These are phyloP conservation scores for Ceratocystis destructans DNA, from an alignment of 2,329 filamentous ascomycete species.

Conservation along the genomic window DNA sequence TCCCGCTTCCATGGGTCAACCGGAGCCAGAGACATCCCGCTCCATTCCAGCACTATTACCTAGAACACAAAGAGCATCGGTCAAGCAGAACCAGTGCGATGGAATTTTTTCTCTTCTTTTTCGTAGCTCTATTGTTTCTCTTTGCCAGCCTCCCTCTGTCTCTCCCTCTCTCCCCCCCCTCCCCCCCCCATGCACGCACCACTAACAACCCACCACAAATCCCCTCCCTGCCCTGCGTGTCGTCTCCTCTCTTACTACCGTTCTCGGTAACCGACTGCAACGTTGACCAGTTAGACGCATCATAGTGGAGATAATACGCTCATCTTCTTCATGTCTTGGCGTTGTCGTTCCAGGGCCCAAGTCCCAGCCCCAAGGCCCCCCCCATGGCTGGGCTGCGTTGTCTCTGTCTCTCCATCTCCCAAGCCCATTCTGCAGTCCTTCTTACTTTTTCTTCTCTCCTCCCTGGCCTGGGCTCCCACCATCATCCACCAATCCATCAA, in stretches of 20 bases:
- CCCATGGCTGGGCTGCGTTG: neutral
- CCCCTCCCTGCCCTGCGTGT: neutral
- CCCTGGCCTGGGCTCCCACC: neutral
- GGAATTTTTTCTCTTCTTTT: neutral
- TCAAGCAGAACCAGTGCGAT: neutral
- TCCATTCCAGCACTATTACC: no score
- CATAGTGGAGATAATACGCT: conserved; percentile 1
- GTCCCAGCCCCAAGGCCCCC: conserved; percentile 1
- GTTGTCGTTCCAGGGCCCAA: neutral
- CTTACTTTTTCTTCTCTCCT: neutral
- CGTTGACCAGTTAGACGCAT: neutral
- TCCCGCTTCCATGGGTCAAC: no score
- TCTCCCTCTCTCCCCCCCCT: no score
- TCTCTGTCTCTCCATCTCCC: neutral
- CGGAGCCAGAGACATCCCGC: no score
- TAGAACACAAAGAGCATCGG: neutral
- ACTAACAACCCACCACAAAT: no score
- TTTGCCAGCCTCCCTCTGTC: neutral
- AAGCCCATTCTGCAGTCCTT: neutral
- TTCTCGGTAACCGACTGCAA: conserved; percentile 3
- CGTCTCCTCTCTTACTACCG: neutral
- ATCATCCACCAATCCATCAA: neutral
- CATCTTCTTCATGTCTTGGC: neutral
- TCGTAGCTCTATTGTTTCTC: neutral
- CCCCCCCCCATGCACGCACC: no score